phyloP scores from a whole-genome alignment of 257 asterid species.

The Gentiana straminea region DNA sequence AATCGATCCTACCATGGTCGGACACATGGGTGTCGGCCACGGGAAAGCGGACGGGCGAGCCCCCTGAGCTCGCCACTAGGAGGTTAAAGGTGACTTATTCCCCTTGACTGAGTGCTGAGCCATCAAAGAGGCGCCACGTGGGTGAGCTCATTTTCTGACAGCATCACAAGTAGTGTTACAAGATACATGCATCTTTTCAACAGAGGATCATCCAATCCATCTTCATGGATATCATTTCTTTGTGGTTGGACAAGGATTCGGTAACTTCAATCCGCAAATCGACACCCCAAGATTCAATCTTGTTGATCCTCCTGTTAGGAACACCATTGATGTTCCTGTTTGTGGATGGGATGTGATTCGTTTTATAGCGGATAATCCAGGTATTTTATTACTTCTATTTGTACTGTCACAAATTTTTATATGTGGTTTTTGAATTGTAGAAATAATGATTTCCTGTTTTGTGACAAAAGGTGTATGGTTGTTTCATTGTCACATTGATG shows the following conservation, averaged over 20 bases:
- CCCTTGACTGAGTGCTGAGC: too few species aligned
- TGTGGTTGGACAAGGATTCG: slow-evolving; percentile 20
- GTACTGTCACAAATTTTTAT: neutral
- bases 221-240: slow-evolving; percentile 29
- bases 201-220: slow-evolving; percentile 29
- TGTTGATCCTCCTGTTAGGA: slow-evolving; percentile 24
- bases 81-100: too few species aligned
- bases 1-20: too few species aligned
- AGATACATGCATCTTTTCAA: slow-evolving; percentile 20
- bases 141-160: too few species aligned
- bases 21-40: too few species aligned
- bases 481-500: slow-evolving; percentile 71
- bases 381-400: slow-evolving; percentile 2
- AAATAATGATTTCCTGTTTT: neutral
- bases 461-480: slow-evolving; percentile 53
- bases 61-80: too few species aligned
- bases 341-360: slow-evolving; percentile 32
- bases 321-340: slow-evolving; percentile 23
- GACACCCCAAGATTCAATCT: slow-evolving; percentile 24
- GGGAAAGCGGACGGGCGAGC: too few species aligned
- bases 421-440: neutral
- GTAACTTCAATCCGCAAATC: slow-evolving; percentile 20
- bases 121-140: too few species aligned
- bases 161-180: slow-evolving; percentile 18
- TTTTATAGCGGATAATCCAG: slow-evolving; percentile 31